phyloP scores from a whole-genome alignment of 164 flowering plant species.

The Taxillus chinensis region DNA sequence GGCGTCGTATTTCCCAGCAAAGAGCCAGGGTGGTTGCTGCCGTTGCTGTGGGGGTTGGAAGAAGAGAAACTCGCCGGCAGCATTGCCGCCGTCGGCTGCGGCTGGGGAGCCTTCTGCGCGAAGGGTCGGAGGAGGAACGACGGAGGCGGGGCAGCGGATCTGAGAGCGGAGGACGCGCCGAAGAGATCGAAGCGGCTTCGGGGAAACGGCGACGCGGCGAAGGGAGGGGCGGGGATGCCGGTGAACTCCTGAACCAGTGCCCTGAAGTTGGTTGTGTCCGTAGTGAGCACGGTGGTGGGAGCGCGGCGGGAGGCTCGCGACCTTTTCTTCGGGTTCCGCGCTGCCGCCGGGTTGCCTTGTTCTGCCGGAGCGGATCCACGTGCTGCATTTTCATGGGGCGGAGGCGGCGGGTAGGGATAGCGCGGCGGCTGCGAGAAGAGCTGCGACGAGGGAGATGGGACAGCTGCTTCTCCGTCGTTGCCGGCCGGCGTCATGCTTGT shows the following conservation, averaged over 20 bases:
- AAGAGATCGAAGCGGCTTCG: background rate
- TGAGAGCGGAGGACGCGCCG: background rate
- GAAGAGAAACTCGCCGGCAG: background rate
- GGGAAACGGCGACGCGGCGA: background rate
- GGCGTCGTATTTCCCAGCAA: background rate
- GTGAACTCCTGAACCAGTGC: constrained; percentile 5
- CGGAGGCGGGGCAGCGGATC: background rate
- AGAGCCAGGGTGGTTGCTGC: background rate
- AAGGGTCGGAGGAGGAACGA: background rate
- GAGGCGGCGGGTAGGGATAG: background rate
- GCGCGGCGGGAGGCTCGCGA: background rate
- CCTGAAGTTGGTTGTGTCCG: constrained; percentile 2
- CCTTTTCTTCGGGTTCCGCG: background rate
- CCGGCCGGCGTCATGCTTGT: background rate
- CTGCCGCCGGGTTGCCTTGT: background rate
- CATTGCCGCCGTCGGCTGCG: background rate
- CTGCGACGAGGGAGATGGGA: too few species aligned
- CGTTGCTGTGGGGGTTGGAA: background rate
- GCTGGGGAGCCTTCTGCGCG: background rate
- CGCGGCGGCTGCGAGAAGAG: too few species aligned
- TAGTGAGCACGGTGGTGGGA: constrained; percentile 1
- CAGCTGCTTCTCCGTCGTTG: too few species aligned
- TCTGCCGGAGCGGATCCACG: background rate
- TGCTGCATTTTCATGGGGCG: background rate
- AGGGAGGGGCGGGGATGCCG: constrained; percentile 1